Percentiles rank a stretch among this genome's conserved stretches.
Evolutionary conservation across 208 protist species (phyloP).

Genomic region (Strigomonas culicis): DNA sequence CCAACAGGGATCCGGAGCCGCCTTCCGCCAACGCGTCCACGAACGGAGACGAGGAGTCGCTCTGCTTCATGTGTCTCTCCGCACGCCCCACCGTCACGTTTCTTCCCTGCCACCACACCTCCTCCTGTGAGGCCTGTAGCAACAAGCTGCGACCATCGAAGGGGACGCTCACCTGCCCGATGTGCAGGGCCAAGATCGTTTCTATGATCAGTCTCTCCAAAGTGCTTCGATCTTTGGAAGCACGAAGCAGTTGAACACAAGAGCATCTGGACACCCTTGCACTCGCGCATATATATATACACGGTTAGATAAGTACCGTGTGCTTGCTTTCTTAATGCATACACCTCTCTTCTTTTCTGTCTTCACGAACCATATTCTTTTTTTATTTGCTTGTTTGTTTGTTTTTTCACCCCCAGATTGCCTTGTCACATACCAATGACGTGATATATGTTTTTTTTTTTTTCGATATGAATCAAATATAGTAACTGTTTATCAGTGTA

Average conservation of each 20-base stretch:
- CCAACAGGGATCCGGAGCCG: not conserved
- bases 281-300: not conserved
- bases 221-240: no score
- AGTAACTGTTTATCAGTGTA: no score
- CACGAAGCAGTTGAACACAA: no score
- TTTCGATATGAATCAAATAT: not conserved
- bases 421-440: not conserved
- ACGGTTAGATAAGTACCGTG: constrained; percentile 1
- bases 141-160: constrained; percentile 26
- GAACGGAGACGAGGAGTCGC: constrained; percentile 15
- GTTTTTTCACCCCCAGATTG: constrained; percentile 9
- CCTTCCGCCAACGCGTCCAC: constrained; percentile 8
- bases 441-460: not conserved
- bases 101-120: constrained; percentile 48
- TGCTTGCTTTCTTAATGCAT: constrained; percentile 12
- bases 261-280: no score
- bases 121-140: constrained; percentile 38
- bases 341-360: constrained; percentile 7
- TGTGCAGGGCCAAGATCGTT: constrained; percentile 30
- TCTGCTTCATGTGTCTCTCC: constrained; percentile 39
- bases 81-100: constrained; percentile 29
- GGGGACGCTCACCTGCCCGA: constrained; percentile 30
- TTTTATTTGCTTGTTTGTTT: constrained; percentile 19
- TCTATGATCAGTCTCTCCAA: constrained; percentile 36
- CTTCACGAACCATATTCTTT: constrained; percentile 11